phyloP scores from a whole-genome alignment of 108 stramenopile genomes.

The Skeletonema marinoi region DNA sequence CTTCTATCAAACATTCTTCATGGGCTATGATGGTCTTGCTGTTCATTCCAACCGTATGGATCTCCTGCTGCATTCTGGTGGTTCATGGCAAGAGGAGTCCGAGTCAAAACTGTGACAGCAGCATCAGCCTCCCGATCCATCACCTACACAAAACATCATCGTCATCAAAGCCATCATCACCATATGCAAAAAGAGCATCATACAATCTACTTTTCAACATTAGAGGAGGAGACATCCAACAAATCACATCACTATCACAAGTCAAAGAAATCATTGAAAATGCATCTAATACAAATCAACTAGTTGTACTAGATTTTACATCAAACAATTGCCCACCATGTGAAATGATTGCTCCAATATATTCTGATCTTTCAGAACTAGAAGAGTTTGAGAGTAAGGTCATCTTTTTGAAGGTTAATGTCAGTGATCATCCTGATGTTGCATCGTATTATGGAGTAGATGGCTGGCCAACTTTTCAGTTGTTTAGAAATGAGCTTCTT shows the following conservation, averaged over 20 bases:
- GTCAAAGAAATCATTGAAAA: constrained; percentile 13
- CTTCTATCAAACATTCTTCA: no score
- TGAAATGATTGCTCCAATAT: constrained; percentile 38
- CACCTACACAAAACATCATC: neutral
- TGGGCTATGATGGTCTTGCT: no score
- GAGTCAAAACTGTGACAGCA: no score
- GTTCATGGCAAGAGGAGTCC: neutral
- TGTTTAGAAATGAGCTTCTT: constrained; percentile 10
- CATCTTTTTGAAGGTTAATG: constrained; percentile 29
- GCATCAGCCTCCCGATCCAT: neutral
- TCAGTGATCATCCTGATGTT: constrained; percentile 28
- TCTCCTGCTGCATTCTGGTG: neutral
- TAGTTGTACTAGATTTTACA: constrained; percentile 32
- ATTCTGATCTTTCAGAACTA: constrained; percentile 12
- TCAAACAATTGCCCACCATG: constrained; percentile 39
- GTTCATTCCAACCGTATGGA: no score
- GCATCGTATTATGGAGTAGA: constrained; percentile 28
- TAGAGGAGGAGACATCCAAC: constrained; percentile 13
- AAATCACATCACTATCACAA: constrained; percentile 19
- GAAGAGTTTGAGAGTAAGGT: constrained; percentile 18
- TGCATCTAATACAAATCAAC: neutral
- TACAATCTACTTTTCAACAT: neutral
- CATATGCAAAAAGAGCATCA: neutral
- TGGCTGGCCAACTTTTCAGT: constrained; percentile 39
- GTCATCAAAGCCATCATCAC: neutral